These are phyloP conservation scores for Rhododendron ferrugineum DNA, from an alignment of 148 eudicot genomes.

Conservation along the genomic window DNA sequence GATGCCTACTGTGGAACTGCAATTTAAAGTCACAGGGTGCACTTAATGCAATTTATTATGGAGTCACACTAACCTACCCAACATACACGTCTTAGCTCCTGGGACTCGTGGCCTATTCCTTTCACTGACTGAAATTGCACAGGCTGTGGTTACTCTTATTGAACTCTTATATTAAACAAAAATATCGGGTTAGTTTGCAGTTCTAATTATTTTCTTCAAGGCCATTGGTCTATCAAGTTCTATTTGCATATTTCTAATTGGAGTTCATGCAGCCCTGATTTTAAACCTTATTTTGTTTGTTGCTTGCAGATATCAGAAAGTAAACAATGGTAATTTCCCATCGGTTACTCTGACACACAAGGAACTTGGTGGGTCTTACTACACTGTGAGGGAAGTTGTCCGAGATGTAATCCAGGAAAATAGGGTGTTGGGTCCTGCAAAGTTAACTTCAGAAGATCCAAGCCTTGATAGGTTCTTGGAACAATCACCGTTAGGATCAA, in stretches of 20 bases:
- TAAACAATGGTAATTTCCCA: constrained; percentile 74
- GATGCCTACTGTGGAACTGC: background rate
- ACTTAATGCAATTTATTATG: background rate
- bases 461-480: constrained; percentile 22
- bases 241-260: constrained; percentile 2
- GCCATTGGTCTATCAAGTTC: background rate
- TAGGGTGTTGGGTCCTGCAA: constrained; percentile 79
- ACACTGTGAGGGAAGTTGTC: constrained; percentile 79
- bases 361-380: constrained; percentile 97
- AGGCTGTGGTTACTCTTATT: background rate
- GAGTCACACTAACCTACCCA: background rate
- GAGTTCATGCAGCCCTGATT: background rate
- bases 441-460: constrained; percentile 32
- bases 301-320: constrained; percentile 62
- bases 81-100: background rate
- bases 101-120: background rate
- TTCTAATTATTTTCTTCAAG: background rate
- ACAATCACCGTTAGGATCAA: constrained; percentile 45
- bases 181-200: background rate
- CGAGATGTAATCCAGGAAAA: constrained; percentile 90
- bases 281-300: constrained; percentile 1
- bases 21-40: background rate
- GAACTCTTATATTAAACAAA: background rate
- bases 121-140: background rate
- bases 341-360: constrained; percentile 79